Conservation (phyloP, 2,329 filamentous ascomycete species). For the Pseudonectria foliicola region DNA sequence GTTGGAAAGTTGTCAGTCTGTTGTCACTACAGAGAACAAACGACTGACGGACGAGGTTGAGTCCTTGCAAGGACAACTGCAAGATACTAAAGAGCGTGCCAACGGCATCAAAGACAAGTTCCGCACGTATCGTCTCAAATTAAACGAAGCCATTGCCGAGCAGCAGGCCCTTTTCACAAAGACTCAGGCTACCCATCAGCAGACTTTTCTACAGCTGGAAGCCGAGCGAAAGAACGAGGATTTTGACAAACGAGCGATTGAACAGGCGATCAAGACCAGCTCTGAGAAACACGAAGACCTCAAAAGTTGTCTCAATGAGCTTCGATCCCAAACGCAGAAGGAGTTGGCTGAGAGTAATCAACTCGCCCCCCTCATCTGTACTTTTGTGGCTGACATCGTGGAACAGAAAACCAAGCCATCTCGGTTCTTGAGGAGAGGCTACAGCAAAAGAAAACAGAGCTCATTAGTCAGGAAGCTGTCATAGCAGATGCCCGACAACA, state of each 20-base stretch:
- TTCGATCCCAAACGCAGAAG: slow-evolving; percentile 15
- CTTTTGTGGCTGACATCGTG: slow-evolving; percentile 1
- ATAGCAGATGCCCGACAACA: slow-evolving; percentile 5
- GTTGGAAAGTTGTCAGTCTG: slow-evolving; percentile 18
- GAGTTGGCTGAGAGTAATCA: slow-evolving; percentile 19
- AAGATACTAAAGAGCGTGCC: slow-evolving; percentile 14
- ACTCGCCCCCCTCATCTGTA: neutral
- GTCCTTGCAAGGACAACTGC: slow-evolving; percentile 19
- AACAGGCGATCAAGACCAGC: slow-evolving; percentile 21
- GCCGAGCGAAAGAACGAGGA: no score
- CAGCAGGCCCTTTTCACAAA: slow-evolving; percentile 37
- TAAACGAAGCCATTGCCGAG: slow-evolving; percentile 40
- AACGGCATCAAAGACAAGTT: slow-evolving; percentile 26
- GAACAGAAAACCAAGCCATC: slow-evolving; percentile 20
- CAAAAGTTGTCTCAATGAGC: slow-evolving; percentile 22
- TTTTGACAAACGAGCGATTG: slow-evolving; percentile 17
- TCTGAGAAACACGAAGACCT: slow-evolving; percentile 27
- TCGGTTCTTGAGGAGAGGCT: slow-evolving; percentile 14
- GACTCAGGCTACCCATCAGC: slow-evolving; percentile 25
- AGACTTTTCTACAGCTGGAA: no score
- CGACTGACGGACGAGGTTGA: slow-evolving; percentile 21
- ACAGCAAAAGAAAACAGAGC: slow-evolving; percentile 13
- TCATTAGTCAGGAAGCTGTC: slow-evolving; percentile 5
- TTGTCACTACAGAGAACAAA: slow-evolving; percentile 17
- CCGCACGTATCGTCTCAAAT: slow-evolving; percentile 26